Evolutionary conservation across 108 stramenopile genomes (phyloP).

Genomic region (Cyclotella atomus): DNA sequence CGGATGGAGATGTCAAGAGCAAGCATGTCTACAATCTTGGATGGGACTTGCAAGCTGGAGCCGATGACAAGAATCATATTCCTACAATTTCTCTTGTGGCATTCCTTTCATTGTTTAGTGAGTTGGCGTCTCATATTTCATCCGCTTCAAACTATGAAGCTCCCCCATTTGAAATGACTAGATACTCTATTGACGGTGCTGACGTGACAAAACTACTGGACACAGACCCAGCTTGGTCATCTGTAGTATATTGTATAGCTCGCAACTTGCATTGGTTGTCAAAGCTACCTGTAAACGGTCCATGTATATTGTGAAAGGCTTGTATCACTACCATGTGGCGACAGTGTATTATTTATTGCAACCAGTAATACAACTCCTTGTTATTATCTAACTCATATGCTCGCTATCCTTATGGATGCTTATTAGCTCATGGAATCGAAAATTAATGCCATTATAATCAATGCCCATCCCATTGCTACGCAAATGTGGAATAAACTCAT

Average conservation of each 20-base stretch:
- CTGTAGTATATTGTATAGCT: constrained; percentile 43
- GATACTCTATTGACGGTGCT: constrained; percentile 22
- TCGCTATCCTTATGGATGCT: constrained; percentile 29
- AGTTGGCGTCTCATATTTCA: constrained; percentile 29
- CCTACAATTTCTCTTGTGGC: constrained; percentile 19
- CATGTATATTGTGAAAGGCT: not conserved
- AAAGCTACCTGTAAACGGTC: not conserved
- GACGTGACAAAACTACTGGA: constrained; percentile 36
- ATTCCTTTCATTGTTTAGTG: constrained; percentile 34
- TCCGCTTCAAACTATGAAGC: not conserved
- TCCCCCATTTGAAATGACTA: constrained; percentile 32
- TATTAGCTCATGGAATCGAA: constrained; percentile 48
- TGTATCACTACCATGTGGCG: not conserved
- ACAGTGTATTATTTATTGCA: not conserved
- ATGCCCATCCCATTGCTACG: constrained; percentile 64
- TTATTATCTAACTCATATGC: not conserved
- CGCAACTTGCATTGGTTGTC: constrained; percentile 37
- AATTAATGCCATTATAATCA: constrained; percentile 61
- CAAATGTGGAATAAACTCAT: constrained; percentile 39
- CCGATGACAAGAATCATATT: constrained; percentile 9
- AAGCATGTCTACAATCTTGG: constrained; percentile 45
- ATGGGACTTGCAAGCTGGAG: constrained; percentile 13
- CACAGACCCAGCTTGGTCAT: constrained; percentile 34
- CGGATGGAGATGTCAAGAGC: constrained; percentile 12
- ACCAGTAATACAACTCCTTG: not conserved